phyloP scores from a whole-genome alignment of 2,329 filamentous ascomycete genomes.

The Ascochyta koolunga region DNA sequence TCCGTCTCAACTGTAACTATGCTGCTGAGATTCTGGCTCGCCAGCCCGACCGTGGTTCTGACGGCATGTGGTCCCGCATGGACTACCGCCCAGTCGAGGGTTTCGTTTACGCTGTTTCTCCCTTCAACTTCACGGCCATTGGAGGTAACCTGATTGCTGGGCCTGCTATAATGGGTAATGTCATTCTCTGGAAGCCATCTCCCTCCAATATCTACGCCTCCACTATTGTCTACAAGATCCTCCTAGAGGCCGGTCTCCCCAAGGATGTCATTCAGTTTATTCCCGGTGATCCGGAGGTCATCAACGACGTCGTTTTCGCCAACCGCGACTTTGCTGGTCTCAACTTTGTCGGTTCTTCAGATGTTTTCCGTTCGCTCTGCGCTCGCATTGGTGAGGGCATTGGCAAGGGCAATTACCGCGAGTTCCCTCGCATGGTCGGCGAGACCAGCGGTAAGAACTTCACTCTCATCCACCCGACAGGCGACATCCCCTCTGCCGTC shows the following conservation, averaged over 20 bases:
- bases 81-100: slow-evolving; percentile 90
- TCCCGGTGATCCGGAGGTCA: slow-evolving; percentile 80
- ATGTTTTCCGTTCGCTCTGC: slow-evolving; percentile 86
- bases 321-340: slow-evolving; percentile 85
- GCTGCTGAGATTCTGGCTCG: slow-evolving; percentile 86
- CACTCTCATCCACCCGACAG: slow-evolving; percentile 77
- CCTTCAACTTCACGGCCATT: slow-evolving; percentile 97
- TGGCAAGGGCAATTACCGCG: slow-evolving; percentile 76
- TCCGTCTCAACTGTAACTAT: slow-evolving; percentile 89
- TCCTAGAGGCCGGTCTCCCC: slow-evolving; percentile 89
- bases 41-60: slow-evolving; percentile 80
- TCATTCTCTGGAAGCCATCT: slow-evolving; percentile 93
- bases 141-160: slow-evolving; percentile 82
- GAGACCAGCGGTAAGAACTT: slow-evolving; percentile 95
- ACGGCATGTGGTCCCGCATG: slow-evolving; percentile 83
- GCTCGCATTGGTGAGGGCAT: slow-evolving; percentile 81
- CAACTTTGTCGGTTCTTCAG: slow-evolving; percentile 90
- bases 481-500: slow-evolving; percentile 77
- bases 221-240: slow-evolving; percentile 85
- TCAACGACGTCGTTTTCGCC: slow-evolving; percentile 75
- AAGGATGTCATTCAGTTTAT: slow-evolving; percentile 90
- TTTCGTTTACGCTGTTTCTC: slow-evolving; percentile 90
- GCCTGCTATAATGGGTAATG: slow-evolving; percentile 87
- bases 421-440: slow-evolving; percentile 85
- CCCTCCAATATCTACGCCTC: slow-evolving; percentile 83